Evolutionary conservation across 352 stramenopile species (phyloP), one percentile per base, ranked within the genome.

Genomic region (Aphanomyces cochlioides): DNA sequence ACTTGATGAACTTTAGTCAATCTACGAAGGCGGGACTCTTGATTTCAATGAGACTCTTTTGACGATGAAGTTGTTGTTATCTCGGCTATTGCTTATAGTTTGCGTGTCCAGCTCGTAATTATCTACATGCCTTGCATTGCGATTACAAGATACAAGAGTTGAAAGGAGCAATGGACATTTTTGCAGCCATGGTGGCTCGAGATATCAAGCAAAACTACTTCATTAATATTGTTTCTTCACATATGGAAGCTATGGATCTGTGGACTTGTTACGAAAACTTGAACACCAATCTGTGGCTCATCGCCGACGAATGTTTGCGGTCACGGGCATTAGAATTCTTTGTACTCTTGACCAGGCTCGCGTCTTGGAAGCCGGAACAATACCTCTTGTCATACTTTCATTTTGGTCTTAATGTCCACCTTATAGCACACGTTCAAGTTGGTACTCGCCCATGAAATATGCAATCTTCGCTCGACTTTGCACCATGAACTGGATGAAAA

Each of bases 101-200:
- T 70, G 1, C 54, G 64, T 19, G 7, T 70, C 38, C 40, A 54
- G 12, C 64, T 70, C n/a, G 36, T 61, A 7, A 7, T 43, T n/a
- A 28, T 43, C 13, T 63, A 59, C 40, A 45, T 54, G n/a, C 4
- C 17, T 7, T 28, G 28, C 28, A 0, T 28, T 70, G 64, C 64
- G 58, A 8, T 53, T 15, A 10, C 0, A n/a, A 53, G 19, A 45
- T 45, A 5, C 7, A 37, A 4, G 64, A 39, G 0, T 17, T 70
- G 4, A n/a, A 39, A 7, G 19, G 21, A 4, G 7, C 13, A 12
- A 60, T 34, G 37, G 64, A 48, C 12, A 8, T 43, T 7, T 59
- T 17, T 38, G 12, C 41, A 8, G 15, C 43, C 17, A 48, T 36
- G 40, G 8, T 45, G 13, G 37, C 53, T 28, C 40, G 2, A 21